phyloP scores from a whole-genome alignment of 495 filamentous ascomycete species.

The Aspergillus conjunctus region DNA sequence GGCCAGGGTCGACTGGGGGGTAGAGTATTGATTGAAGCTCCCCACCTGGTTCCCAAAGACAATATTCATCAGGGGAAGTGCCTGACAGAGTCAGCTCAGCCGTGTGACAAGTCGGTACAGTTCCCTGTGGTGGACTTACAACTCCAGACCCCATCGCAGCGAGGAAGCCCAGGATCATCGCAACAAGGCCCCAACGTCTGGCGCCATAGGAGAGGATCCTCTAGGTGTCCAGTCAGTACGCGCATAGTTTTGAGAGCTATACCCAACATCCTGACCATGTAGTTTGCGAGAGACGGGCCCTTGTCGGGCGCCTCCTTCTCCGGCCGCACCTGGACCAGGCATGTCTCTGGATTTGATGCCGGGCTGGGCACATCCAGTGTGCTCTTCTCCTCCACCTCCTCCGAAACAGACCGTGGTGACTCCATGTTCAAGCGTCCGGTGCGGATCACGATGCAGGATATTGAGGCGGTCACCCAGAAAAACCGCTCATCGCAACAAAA shows the following conservation, averaged over 20 bases:
- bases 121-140: constrained; percentile 7
- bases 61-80: constrained; percentile 50
- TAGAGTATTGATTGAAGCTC: constrained; percentile 36
- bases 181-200: not conserved
- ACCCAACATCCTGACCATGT: not conserved
- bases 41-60: constrained; percentile 49
- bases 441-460: not conserved
- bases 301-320: not conserved
- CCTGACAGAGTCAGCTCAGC: constrained; percentile 18
- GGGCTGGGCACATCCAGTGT: not conserved
- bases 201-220: constrained; percentile 15
- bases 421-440: not conserved
- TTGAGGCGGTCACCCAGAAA: not conserved
- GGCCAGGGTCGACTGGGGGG: constrained; percentile 23
- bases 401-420: not conserved
- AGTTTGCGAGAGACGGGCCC: not conserved
- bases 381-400: not conserved
- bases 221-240: not conserved
- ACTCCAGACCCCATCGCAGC: constrained; percentile 70
- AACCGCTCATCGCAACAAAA: too few relatives aligned
- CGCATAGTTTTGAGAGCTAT: not conserved
- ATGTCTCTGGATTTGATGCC: not conserved
- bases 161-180: constrained; percentile 32
- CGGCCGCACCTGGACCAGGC: not conserved
- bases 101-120: too few relatives aligned